phyloP scores from a whole-genome alignment of 768 basidiomycete genomes.

The Leucocoprinus leucothites region DNA sequence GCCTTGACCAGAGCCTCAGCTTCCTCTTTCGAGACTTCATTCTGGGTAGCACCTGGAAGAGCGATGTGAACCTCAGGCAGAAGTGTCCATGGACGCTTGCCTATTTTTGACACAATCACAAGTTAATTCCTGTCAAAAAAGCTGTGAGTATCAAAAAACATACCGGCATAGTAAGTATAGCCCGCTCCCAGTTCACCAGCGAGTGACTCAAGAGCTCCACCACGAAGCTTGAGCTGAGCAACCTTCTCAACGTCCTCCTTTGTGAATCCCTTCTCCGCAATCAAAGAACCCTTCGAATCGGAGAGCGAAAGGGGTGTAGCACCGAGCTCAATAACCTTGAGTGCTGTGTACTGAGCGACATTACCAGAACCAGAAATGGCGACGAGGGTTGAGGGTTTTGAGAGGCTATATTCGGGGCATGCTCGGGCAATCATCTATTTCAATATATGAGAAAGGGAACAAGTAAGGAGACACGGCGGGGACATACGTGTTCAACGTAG shows the following conservation, averaged over 20 bases:
- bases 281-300: slow-evolving; percentile 70
- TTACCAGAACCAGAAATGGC: slow-evolving; percentile 69
- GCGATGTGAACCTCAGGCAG: slow-evolving; percentile 62
- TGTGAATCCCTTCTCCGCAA: slow-evolving; percentile 56
- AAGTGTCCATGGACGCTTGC: slow-evolving; percentile 67
- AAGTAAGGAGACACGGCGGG: not conserved
- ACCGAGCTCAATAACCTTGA: slow-evolving; percentile 76
- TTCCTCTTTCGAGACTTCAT: slow-evolving; percentile 67
- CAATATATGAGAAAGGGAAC: not conserved
- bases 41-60: slow-evolving; percentile 70
- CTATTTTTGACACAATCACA: slow-evolving; percentile 18
- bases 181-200: slow-evolving; percentile 27
- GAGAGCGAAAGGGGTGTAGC: slow-evolving; percentile 68
- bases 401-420: slow-evolving; percentile 53
- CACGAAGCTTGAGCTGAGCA: slow-evolving; percentile 52
- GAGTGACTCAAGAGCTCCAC: slow-evolving; percentile 40
- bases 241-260: slow-evolving; percentile 51
- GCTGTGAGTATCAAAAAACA: too few species aligned
- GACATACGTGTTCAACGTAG: slow-evolving; percentile 66
- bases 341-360: slow-evolving; percentile 72
- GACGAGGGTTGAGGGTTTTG: slow-evolving; percentile 44
- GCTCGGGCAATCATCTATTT: slow-evolving; percentile 53
- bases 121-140: too few species aligned
- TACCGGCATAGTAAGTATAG: slow-evolving; percentile 49
- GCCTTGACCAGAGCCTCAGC: slow-evolving; percentile 68